phyloP scores from a whole-genome alignment of 306 rosid genomes.

The Crotalaria pallida region DNA sequence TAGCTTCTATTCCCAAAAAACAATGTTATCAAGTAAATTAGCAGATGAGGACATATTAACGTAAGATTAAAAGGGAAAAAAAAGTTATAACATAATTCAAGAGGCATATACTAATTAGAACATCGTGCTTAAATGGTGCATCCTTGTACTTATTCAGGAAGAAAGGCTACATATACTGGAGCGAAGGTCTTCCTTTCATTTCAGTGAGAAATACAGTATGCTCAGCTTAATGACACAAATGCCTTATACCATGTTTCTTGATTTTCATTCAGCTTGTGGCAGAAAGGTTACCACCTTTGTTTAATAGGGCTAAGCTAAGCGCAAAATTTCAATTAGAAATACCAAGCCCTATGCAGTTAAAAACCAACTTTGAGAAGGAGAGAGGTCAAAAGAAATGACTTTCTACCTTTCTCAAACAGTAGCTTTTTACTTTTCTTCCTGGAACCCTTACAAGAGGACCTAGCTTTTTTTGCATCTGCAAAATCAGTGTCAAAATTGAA shows the following conservation, averaged over 20 bases:
- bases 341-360: slow-evolving; percentile 6
- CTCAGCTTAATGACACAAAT: background rate
- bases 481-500: slow-evolving; percentile 44
- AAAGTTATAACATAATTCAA: slow-evolving; percentile 4
- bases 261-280: background rate
- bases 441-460: slow-evolving; percentile 48
- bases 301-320: slow-evolving; percentile 9
- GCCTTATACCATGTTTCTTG: background rate
- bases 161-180: slow-evolving; percentile 4
- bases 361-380: background rate
- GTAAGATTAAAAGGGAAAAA: background rate
- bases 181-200: background rate
- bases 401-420: slow-evolving; percentile 52
- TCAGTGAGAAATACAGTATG: slow-evolving; percentile 3
- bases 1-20: background rate
- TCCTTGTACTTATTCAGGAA: slow-evolving; percentile 10
- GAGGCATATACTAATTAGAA: background rate
- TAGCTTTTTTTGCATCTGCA: slow-evolving; percentile 36
- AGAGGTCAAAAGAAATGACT: slow-evolving; percentile 14
- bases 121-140: slow-evolving; percentile 5
- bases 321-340: slow-evolving; percentile 14
- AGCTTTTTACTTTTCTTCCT: slow-evolving; percentile 57
- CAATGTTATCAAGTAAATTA: background rate
- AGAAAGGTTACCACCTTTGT: slow-evolving; percentile 8
- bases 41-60: background rate